phyloP scores from a whole-genome alignment of 2,329 filamentous ascomycete species.

The Bipolaris zeicola region DNA sequence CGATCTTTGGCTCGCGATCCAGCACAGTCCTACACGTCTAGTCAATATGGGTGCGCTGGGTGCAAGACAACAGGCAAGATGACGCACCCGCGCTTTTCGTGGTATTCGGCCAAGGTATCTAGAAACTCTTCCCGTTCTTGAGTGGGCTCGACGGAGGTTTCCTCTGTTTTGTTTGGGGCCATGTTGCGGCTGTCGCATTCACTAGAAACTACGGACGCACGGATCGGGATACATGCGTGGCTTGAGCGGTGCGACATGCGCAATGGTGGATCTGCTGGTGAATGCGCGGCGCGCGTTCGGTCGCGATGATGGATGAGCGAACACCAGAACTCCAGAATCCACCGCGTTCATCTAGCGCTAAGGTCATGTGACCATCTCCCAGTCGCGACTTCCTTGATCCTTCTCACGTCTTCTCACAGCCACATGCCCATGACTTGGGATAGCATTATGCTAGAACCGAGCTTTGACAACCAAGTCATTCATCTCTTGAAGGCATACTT shows the following conservation, averaged over 20 bases:
- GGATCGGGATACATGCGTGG: slow-evolving; percentile 30
- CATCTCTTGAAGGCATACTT: not conserved
- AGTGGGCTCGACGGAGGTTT: slow-evolving; percentile 55
- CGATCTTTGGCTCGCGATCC: slow-evolving; percentile 81
- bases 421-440: not conserved
- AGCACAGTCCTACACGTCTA: slow-evolving; percentile 64
- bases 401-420: not conserved
- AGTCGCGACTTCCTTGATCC: slow-evolving; percentile 22
- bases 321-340: slow-evolving; percentile 37
- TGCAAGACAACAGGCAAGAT: slow-evolving; percentile 20
- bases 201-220: slow-evolving; percentile 22
- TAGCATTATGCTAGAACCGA: not conserved
- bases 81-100: slow-evolving; percentile 72
- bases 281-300: slow-evolving; percentile 39
- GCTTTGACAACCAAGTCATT: not conserved
- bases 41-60: slow-evolving; percentile 31
- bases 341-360: slow-evolving; percentile 23
- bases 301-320: slow-evolving; percentile 40
- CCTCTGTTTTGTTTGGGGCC: slow-evolving; percentile 52
- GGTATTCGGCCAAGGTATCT: slow-evolving; percentile 71
- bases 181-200: slow-evolving; percentile 50
- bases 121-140: slow-evolving; percentile 81
- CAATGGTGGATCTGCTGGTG: slow-evolving; percentile 31
- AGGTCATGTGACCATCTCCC: slow-evolving; percentile 25
- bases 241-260: slow-evolving; percentile 25